phyloP scores from a whole-genome alignment of 805 yeast species.

The Clavispora carvajalis region DNA sequence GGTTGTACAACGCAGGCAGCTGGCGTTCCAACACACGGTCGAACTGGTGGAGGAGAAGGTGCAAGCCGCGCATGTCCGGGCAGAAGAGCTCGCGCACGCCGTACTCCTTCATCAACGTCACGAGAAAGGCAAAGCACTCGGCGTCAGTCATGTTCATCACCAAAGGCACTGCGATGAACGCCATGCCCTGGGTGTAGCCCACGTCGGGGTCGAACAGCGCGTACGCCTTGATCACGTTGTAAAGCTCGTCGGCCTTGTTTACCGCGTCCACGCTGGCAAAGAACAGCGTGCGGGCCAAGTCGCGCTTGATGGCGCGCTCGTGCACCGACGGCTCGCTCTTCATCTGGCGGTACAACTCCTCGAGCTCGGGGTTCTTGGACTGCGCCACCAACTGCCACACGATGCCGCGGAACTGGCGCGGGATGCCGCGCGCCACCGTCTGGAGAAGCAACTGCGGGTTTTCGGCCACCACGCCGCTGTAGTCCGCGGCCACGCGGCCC shows the following conservation, averaged over 20 bases:
- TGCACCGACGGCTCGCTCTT: conserved; percentile 51
- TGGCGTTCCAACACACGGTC: conserved; percentile 79
- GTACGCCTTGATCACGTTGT: conserved; percentile 75
- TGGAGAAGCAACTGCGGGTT: conserved; percentile 55
- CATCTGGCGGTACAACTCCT: conserved; percentile 51
- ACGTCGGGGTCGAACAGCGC: conserved; percentile 85
- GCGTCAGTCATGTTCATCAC: conserved; percentile 74
- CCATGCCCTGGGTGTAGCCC: conserved; percentile 98
- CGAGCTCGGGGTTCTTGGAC: conserved; percentile 62
- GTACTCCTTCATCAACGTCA: conserved; percentile 78
- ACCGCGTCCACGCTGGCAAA: conserved; percentile 52
- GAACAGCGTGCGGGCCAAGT: conserved; percentile 80
- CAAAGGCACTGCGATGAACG: conserved; percentile 82
- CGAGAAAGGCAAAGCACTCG: conserved; percentile 80
- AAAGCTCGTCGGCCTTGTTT: conserved; percentile 60
- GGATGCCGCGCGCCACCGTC: conserved; percentile 69
- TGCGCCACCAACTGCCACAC: conserved; percentile 88
- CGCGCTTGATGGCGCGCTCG: conserved; percentile 75
- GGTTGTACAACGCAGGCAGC: conserved; percentile 67
- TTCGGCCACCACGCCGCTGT: conserved; percentile 57
- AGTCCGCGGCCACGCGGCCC: conserved; percentile 76
- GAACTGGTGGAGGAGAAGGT: conserved; percentile 79
- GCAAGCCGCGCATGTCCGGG: conserved; percentile 93
- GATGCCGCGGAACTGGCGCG: conserved; percentile 78
- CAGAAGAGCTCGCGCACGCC: conserved; percentile 71